phyloP scores from a whole-genome alignment of 805 yeast species.

The Saccharomyces kudriavzevii region DNA sequence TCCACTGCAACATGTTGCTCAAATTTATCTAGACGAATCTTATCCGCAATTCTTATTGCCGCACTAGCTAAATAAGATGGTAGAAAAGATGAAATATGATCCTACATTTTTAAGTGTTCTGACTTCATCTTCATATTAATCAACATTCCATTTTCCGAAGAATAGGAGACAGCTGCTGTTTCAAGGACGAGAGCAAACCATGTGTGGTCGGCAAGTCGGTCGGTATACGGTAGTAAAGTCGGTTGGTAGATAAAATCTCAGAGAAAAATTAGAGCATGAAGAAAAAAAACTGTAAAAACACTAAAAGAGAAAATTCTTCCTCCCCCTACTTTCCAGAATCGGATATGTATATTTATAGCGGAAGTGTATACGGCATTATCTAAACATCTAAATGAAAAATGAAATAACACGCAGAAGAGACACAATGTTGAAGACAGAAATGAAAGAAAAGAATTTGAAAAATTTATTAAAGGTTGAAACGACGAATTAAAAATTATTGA shows the following conservation, averaged over 20 bases:
- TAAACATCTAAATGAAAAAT: background rate
- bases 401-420: background rate
- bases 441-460: background rate
- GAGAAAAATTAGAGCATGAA: background rate
- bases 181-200: slow-evolving; percentile 11
- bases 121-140: slow-evolving; percentile 23
- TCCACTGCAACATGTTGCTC: slow-evolving; percentile 69
- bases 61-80: slow-evolving; percentile 58
- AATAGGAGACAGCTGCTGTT: slow-evolving; percentile 27
- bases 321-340: background rate
- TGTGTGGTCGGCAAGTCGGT: too few species aligned
- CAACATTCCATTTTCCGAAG: slow-evolving; percentile 24
- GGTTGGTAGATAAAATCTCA: background rate
- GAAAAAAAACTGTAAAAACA: background rate
- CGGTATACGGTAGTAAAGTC: too few species aligned
- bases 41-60: slow-evolving; percentile 65
- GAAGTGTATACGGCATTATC: background rate
- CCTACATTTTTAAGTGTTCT: slow-evolving; percentile 62
- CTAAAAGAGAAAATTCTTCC: too few species aligned
- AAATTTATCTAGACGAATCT: slow-evolving; percentile 61
- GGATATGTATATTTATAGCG: background rate
- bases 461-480: background rate
- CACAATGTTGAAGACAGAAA: background rate
- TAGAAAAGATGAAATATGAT: slow-evolving; percentile 49
- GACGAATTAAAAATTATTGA: background rate